phyloP scores from a whole-genome alignment of 192 early-diverging fungal genomes.

The Jimgerdemannia lactiflua region DNA sequence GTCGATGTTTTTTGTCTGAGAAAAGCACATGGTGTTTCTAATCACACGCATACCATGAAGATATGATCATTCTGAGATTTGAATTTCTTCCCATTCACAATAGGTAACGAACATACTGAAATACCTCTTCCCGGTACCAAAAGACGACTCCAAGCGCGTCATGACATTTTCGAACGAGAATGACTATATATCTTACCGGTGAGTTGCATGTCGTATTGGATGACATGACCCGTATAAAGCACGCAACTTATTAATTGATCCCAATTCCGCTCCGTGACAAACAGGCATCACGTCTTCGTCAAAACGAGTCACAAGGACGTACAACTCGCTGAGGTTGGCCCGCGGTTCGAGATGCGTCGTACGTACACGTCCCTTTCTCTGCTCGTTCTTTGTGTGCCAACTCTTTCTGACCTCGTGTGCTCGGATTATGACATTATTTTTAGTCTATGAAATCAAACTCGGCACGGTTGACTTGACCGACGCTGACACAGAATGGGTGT shows the following conservation, averaged over 20 bases:
- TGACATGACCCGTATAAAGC: neutral
- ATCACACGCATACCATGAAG: neutral
- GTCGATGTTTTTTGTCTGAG: neutral
- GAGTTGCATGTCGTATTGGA: neutral
- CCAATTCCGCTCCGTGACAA: no score
- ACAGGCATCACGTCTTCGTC: conserved; percentile 92
- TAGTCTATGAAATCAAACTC: conserved; percentile 93
- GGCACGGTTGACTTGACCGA: conserved; percentile 93
- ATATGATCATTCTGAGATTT: neutral
- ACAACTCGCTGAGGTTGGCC: conserved; percentile 94
- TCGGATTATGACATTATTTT: neutral
- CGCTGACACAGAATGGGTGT: conserved; percentile 97
- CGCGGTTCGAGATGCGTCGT: conserved; percentile 97
- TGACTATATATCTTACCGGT: conserved; percentile 95
- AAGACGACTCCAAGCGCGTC: conserved; percentile 91
- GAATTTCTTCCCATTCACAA: neutral
- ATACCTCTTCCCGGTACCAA: conserved; percentile 97
- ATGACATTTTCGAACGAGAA: conserved; percentile 97
- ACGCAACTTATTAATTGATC: conserved; percentile 11
- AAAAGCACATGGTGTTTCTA: neutral
- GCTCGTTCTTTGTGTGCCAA: neutral
- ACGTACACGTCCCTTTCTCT: conserved; percentile 1
- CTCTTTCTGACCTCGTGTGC: neutral
- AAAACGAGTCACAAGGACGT: conserved; percentile 89
- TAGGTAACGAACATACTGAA: conserved; percentile 86